Evolutionary conservation across 164 flowering plant genomes (phyloP).

Genomic region (Hamamelis virginiana): DNA sequence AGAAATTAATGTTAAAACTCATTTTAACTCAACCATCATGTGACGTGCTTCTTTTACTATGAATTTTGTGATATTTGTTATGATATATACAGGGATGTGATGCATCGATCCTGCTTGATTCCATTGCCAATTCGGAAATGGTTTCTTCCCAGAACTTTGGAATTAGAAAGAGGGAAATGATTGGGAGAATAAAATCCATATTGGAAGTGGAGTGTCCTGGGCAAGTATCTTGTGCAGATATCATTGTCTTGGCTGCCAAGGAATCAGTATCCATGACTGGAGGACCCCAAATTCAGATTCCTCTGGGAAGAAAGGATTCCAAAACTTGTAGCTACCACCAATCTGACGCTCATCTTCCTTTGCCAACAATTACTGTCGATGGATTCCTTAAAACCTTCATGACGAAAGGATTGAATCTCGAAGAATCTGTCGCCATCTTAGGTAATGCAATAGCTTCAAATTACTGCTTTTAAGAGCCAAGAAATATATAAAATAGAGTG

Average conservation of each 20-base stretch:
- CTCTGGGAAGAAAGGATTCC: constrained; percentile 34
- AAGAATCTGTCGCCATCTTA: constrained; percentile 14
- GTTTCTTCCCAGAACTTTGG: constrained; percentile 23
- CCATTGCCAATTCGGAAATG: constrained; percentile 18
- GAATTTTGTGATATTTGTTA: too few relatives aligned
- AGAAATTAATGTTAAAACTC: too few relatives aligned
- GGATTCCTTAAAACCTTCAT: constrained; percentile 15
- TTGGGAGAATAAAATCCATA: constrained; percentile 18
- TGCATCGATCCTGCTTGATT: constrained; percentile 33
- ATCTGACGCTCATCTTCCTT: constrained; percentile 24
- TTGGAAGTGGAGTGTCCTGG: constrained; percentile 30
- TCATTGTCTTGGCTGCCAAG: constrained; percentile 29
- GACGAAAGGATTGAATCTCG: constrained; percentile 25
- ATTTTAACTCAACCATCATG: too few relatives aligned
- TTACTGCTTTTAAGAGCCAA: too few relatives aligned
- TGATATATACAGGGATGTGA: constrained; percentile 38
- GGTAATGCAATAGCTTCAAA: too few relatives aligned
- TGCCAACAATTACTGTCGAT: constrained; percentile 12
- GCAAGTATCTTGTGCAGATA: constrained; percentile 28
- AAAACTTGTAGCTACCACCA: constrained; percentile 9
- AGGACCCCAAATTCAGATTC: constrained; percentile 26
- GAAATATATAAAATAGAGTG: too few relatives aligned
- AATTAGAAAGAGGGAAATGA: constrained; percentile 19
- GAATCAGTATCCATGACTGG: constrained; percentile 26
- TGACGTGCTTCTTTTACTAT: too few relatives aligned